A percentile compares a stretch with the other conserved stretches of the same genome.
Conservation (phyloP, 2,329 filamentous ascomycete species). For the Leptographium radiaticola region DNA sequence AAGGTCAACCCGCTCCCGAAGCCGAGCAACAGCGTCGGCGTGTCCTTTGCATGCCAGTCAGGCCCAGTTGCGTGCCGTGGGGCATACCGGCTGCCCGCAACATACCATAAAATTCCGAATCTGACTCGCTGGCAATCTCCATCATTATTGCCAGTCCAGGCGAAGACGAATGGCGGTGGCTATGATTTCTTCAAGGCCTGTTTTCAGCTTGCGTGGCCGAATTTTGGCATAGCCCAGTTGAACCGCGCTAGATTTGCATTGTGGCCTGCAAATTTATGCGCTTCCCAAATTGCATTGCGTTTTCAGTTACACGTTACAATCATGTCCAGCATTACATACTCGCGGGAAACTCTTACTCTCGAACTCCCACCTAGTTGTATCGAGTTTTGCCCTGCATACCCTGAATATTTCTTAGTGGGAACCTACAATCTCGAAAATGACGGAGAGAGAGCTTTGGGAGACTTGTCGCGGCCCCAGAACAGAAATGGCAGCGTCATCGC, state of each 20-base stretch:
- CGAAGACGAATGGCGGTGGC: not conserved
- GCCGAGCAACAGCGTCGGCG: constrained; percentile 29
- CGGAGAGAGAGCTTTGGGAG: constrained; percentile 13
- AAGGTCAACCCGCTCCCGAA: constrained; percentile 37
- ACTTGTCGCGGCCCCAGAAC: constrained; percentile 35
- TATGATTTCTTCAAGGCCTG: too few species aligned
- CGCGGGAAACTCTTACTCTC: constrained; percentile 37
- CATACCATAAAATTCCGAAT: constrained; percentile 45
- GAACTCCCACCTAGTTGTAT: constrained; percentile 65
- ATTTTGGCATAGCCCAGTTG: not conserved
- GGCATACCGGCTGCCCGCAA: not conserved
- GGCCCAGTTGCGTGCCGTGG: not conserved
- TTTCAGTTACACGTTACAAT: not conserved
- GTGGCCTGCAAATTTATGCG: not conserved
- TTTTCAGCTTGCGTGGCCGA: not conserved
- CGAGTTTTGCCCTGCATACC: constrained; percentile 53
- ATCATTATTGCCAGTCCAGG: not conserved
- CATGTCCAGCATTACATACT: constrained; percentile 19
- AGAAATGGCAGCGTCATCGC: constrained; percentile 64
- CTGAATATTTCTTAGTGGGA: constrained; percentile 61
- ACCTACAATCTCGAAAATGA: constrained; percentile 64
- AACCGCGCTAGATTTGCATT: not conserved
- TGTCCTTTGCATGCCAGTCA: constrained; percentile 32
- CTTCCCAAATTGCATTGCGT: not conserved
- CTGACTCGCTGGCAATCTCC: constrained; percentile 26